These are phyloP conservation scores for Fusarium staphyleae DNA, from an alignment of 2,329 filamentous ascomycete genomes.

Conservation along the genomic window DNA sequence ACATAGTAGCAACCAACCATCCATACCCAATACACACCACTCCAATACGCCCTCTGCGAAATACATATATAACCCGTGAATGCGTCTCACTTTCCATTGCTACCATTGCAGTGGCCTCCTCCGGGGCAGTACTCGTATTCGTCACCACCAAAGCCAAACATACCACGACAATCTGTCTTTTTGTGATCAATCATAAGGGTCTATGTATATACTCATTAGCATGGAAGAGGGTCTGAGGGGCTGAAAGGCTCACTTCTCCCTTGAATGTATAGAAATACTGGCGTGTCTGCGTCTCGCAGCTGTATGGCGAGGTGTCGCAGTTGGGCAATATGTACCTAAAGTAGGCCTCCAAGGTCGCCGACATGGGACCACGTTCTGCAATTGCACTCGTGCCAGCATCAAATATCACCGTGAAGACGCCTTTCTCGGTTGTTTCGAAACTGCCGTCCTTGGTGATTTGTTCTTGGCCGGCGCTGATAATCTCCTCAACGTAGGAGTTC, in stretches of 20 bases:
- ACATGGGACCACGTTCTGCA: background rate
- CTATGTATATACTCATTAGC: background rate
- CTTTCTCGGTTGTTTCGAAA: background rate
- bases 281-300: background rate
- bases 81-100: too few species aligned
- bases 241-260: background rate
- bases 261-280: slow-evolving; percentile 13
- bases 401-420: background rate
- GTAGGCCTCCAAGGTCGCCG: background rate
- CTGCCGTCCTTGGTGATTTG: slow-evolving; percentile 10
- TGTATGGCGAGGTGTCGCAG: background rate
- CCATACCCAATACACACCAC: too few species aligned
- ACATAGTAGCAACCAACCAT: too few species aligned
- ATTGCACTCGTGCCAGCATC: background rate
- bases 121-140: background rate
- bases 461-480: slow-evolving; percentile 3
- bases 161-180: slow-evolving; percentile 1
- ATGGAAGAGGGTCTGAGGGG: background rate
- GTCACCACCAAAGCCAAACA: background rate
- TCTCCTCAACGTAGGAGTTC: slow-evolving; percentile 8
- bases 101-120: slow-evolving; percentile 1
- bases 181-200: slow-evolving; percentile 8
- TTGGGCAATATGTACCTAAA: background rate
- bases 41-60: too few species aligned
- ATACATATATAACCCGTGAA: too few species aligned